Conservation (phyloP, 2,329 filamentous ascomycete species). For the Aureobasidium sp. region DNA sequence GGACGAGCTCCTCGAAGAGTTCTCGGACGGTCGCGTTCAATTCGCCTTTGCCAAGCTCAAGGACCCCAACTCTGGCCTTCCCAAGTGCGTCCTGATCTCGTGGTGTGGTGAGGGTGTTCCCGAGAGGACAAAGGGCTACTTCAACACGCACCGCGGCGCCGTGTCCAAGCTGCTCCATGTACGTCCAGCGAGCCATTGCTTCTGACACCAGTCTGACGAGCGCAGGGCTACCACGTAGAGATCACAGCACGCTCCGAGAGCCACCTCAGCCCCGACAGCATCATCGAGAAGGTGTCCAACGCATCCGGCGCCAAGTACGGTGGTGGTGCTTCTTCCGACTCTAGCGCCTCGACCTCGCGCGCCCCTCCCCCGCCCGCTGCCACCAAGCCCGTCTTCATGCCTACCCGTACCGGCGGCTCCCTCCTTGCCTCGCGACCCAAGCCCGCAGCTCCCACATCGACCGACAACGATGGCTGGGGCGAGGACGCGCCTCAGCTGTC, state of each 20-base stretch:
- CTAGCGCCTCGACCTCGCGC: constrained; percentile 39
- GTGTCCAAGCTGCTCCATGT: constrained; percentile 87
- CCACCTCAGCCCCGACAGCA: constrained; percentile 77
- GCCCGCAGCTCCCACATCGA: constrained; percentile 42
- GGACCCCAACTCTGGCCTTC: constrained; percentile 80
- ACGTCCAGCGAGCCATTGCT: constrained; percentile 18
- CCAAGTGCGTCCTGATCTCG: constrained; percentile 86
- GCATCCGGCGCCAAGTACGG: constrained; percentile 94
- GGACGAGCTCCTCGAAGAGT: constrained; percentile 82
- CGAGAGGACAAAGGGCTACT: constrained; percentile 97
- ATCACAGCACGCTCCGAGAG: constrained; percentile 87
- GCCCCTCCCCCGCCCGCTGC: constrained; percentile 59
- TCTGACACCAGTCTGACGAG: constrained; percentile 10
- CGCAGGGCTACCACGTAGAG: constrained; percentile 85
- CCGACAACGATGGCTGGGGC: constrained; percentile 88
- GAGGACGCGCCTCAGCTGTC: constrained; percentile 86
- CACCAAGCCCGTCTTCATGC: constrained; percentile 87
- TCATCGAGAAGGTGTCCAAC: constrained; percentile 89
- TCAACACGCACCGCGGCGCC: constrained; percentile 83
- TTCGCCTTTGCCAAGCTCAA: constrained; percentile 96
- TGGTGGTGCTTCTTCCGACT: constrained; percentile 44
- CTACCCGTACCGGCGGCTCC: constrained; percentile 48
- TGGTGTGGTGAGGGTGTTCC: constrained; percentile 98
- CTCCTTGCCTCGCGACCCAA: constrained; percentile 58
- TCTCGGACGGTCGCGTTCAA: constrained; percentile 92